Evolutionary conservation across 2,329 filamentous ascomycete genomes (phyloP).

Genomic region (Sordariomycetes sp.): DNA sequence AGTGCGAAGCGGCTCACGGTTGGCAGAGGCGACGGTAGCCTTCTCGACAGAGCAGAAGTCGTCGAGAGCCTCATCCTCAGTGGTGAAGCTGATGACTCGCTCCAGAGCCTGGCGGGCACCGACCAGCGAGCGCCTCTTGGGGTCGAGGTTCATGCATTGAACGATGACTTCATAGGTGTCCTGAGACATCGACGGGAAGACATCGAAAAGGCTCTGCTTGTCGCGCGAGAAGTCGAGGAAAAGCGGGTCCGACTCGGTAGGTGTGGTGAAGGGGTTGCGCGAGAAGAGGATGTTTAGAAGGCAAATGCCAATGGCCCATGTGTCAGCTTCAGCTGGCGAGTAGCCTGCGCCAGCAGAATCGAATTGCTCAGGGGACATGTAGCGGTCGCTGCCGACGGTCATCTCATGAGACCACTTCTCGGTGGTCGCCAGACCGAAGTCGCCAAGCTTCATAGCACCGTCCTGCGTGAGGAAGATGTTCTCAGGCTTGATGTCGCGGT

Average conservation of each 20-base stretch:
- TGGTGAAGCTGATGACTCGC: slow-evolving; percentile 84
- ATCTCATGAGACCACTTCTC: slow-evolving; percentile 87
- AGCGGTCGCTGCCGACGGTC: slow-evolving; percentile 93
- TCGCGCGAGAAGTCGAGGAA: slow-evolving; percentile 91
- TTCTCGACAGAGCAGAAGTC: slow-evolving; percentile 86
- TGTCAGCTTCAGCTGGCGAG: slow-evolving; percentile 84
- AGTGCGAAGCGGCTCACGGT: slow-evolving; percentile 90
- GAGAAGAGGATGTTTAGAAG: slow-evolving; percentile 94
- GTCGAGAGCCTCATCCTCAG: slow-evolving; percentile 80
- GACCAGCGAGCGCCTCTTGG: slow-evolving; percentile 73
- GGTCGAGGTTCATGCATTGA: slow-evolving; percentile 85
- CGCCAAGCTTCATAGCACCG: slow-evolving; percentile 90
- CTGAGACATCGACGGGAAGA: slow-evolving; percentile 97
- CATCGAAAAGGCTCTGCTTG: slow-evolving; percentile 92
- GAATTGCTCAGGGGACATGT: slow-evolving; percentile 98
- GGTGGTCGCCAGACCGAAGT: slow-evolving; percentile 87
- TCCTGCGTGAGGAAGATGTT: slow-evolving; percentile 91
- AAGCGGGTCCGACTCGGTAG: slow-evolving; percentile 81
- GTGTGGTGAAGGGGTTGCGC: slow-evolving; percentile 88
- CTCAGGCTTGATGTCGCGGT: slow-evolving; percentile 98
- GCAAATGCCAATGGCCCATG: slow-evolving; percentile 97
- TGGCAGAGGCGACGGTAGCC: slow-evolving; percentile 70
- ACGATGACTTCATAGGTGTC: slow-evolving; percentile 93
- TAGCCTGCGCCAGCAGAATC: slow-evolving; percentile 83
- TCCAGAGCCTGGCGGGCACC: slow-evolving; percentile 70